Base-by-base conservation (phyloP, 179 eudicot genomes). In the Amaranthus tricolor region DNA sequence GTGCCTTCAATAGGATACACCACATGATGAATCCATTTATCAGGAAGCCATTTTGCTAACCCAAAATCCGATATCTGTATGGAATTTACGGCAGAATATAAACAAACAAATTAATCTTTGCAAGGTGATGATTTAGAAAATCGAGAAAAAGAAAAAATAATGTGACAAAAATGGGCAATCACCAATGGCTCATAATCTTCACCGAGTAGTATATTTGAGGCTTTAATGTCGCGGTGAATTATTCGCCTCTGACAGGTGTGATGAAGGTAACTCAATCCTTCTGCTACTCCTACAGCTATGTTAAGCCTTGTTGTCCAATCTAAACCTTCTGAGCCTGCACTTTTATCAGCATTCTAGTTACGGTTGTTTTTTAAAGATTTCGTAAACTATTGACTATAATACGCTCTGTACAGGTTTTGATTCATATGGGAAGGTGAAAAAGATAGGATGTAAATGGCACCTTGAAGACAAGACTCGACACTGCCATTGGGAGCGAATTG, bases 21-120 rank as follows among this genome's bases (percentile, higher is more conserved):
- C 61, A 90, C 90, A 84, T 92, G 99, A 68, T 95, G 94, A 80
- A 83, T 58, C 97, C 99, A 93, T 68, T 89, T 90, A 57, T 90
- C 93, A 43, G 97, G 99, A 9, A 93, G 97, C 99, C 99, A 95
- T 81, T 95, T 95, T 54, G 97, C 97, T 5, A 93, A 85, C 54
- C 99, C 99, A 54, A 90, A 95, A 78, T 95, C 99, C 56, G 97
- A 95, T 80, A 95, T 90, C 99, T 95, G 82, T 80, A 85, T 31
- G 40, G 3, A 31, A 31, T 31, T 31, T 31, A 1, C 11, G 15
- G 7, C 15, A 31, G 64, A 45, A 73, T 70, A 31, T 21, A 40
- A 14, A 31, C 40, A 31, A 45, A 61, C 0, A 12, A 11, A n/a
- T 16, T 31, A 21, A 67, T 19, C 40, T 56, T n/a, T 9, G 12